A percentile compares a stretch with the other conserved stretches of the same genome.
Evolutionary conservation across 2,329 filamentous ascomycete species (phyloP).

Genomic region (Aspergillus tamarii): DNA sequence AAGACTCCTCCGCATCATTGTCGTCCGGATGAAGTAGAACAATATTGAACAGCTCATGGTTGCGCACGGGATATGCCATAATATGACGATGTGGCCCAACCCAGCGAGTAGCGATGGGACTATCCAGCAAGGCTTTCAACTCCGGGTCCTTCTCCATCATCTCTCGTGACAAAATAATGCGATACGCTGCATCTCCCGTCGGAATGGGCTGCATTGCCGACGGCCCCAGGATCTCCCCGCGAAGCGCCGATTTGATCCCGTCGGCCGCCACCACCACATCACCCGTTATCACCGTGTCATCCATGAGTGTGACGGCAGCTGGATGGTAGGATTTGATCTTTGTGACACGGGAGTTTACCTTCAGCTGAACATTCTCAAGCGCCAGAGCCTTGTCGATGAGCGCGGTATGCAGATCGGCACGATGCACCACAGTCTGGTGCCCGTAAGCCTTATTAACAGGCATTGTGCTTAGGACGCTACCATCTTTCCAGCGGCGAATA

Average conservation of each 20-base stretch:
- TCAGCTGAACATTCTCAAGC: not conserved
- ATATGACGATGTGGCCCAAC: constrained; percentile 75
- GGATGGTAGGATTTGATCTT: not conserved
- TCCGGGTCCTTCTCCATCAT: not conserved
- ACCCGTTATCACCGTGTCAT: not conserved
- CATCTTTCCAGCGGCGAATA: not conserved
- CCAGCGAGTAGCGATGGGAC: constrained; percentile 50
- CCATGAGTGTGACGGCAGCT: not conserved
- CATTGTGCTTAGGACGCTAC: not conserved
- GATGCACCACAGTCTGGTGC: not conserved
- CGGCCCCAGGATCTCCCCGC: not conserved
- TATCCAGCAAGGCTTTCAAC: not conserved
- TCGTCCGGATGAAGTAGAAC: constrained; percentile 65
- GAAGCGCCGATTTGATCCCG: not conserved
- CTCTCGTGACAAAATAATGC: not conserved
- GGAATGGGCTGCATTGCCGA: not conserved
- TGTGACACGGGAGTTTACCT: not conserved
- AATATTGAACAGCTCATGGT: constrained; percentile 67
- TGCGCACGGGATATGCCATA: constrained; percentile 74
- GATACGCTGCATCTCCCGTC: not conserved
- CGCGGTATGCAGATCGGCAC: not conserved
- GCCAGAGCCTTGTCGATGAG: not conserved
- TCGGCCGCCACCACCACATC: not conserved
- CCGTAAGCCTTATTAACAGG: not conserved
- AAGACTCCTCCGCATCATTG: constrained; percentile 64